A percentile compares a stretch with the other conserved stretches of the same genome.
phyloP scores from a whole-genome alignment of 306 rosid species.

The Medicago truncatula region MtrunA17r5.0-ANR NC_053042.1:9189001-9189500 shows the following conservation, averaged over 20 bases:
- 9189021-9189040: too few relatives aligned
- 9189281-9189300: conserved; percentile 37
- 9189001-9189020: too few relatives aligned
- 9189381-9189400: conserved; percentile 9
- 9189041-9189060: too few relatives aligned
- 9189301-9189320: conserved; percentile 34
- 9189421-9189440: too few relatives aligned
- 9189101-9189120: too few relatives aligned
- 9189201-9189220: neutral
- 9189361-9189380: conserved; percentile 34
- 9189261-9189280: conserved; percentile 17
- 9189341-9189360: conserved; percentile 46
- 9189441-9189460: too few relatives aligned
- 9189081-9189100: too few relatives aligned
- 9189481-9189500: too few relatives aligned
- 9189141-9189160: neutral
- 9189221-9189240: conserved; percentile 40
- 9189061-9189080: too few relatives aligned
- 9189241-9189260: conserved; percentile 36
- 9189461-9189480: neutral
- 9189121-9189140: neutral
- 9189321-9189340: conserved; percentile 28
- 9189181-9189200: conserved; percentile 18
- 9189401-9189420: neutral
- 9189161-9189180: conserved; percentile 32